Evolutionary conservation across 805 yeast genomes (phyloP).

Genomic region (Kuraishia cidri): DNA sequence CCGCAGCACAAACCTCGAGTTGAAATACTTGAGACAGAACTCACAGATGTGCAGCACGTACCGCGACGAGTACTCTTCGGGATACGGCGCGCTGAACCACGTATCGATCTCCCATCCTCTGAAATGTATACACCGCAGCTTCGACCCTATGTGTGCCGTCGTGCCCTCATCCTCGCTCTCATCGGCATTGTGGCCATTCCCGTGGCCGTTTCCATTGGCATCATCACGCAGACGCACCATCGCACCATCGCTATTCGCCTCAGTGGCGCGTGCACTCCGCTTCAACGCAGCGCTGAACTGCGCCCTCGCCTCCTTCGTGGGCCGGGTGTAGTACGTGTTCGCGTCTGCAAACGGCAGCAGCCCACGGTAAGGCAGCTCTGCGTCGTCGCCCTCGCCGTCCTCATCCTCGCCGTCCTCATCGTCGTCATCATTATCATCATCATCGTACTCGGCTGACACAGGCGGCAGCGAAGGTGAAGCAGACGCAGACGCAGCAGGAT

Average conservation of each 20-base stretch:
- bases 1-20: constrained; percentile 52
- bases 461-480: no score
- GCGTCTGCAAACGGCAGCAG: constrained; percentile 50
- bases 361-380: constrained; percentile 64
- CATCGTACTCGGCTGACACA: no score
- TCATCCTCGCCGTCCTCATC: constrained; percentile 1
- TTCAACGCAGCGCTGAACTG: constrained; percentile 32
- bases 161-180: constrained; percentile 15
- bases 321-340: constrained; percentile 52
- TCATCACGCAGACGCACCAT: no score
- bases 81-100: constrained; percentile 92
- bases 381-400: constrained; percentile 13
- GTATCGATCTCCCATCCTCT: constrained; percentile 72
- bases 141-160: constrained; percentile 22
- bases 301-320: constrained; percentile 39
- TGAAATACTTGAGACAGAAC: constrained; percentile 73
- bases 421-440: no score
- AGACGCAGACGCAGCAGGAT: no score
- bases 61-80: constrained; percentile 68
- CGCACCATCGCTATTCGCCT: constrained; percentile 23
- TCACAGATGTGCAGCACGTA: constrained; percentile 71
- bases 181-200: no score
- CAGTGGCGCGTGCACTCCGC: constrained; percentile 29
- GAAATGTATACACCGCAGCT: constrained; percentile 59
- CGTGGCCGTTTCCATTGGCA: no score